These are phyloP conservation scores for Marsdenia floribunda DNA, from an alignment of 257 asterid genomes.

Conservation along the genomic window DNA sequence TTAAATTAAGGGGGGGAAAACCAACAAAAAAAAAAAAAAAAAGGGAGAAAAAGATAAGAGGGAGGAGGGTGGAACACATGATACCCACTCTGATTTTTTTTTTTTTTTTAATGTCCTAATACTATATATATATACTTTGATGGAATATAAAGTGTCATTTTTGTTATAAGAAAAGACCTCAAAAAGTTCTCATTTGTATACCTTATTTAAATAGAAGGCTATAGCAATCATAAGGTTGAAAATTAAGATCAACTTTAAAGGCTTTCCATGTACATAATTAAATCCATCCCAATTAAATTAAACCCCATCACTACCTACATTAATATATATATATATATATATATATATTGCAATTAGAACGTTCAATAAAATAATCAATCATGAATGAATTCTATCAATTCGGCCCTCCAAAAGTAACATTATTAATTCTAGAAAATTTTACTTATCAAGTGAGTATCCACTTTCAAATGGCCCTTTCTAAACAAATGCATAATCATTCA, in stretches of 20 bases:
- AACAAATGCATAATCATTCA: no score
- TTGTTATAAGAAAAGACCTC: constrained; percentile 22
- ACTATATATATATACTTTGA: constrained; percentile 3
- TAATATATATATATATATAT: no score
- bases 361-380: not conserved
- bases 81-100: constrained; percentile 24
- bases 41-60: constrained; percentile 5
- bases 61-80: constrained; percentile 22
- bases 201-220: constrained; percentile 26
- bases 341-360: not conserved
- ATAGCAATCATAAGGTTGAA: constrained; percentile 17
- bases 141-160: constrained; percentile 22
- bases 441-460: not conserved
- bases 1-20: constrained; percentile 1
- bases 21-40: not conserved
- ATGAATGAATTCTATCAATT: constrained; percentile 5
- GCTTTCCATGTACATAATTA: constrained; percentile 15
- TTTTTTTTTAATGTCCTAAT: constrained; percentile 17
- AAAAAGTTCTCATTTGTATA: constrained; percentile 28
- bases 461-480: not conserved
- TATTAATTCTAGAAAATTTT: not conserved
- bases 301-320: not conserved
- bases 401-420: not conserved
- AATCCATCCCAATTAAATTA: constrained; percentile 5
- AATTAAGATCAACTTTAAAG: constrained; percentile 3